Evolutionary conservation across 257 asterid species (phyloP).

Genomic region (Lantana camara): DNA sequence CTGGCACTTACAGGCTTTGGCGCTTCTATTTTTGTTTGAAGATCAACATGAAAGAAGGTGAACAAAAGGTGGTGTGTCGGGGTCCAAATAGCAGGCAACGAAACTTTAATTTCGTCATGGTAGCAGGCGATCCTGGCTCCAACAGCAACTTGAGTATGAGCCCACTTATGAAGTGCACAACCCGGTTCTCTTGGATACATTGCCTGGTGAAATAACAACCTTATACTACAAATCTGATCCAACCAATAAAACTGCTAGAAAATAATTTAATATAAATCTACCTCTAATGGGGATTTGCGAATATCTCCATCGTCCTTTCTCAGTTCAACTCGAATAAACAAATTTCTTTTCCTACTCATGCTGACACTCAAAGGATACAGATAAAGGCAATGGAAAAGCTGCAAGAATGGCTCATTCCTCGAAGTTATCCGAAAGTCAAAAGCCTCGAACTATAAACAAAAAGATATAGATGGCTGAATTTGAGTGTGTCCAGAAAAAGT

Average conservation of each 20-base stretch:
- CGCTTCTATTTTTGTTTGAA: slow-evolving; percentile 93
- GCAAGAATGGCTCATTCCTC: slow-evolving; percentile 97
- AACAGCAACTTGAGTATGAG: slow-evolving; percentile 91
- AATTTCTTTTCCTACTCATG: slow-evolving; percentile 91
- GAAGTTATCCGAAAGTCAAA: slow-evolving; percentile 96
- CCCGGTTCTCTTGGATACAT: slow-evolving; percentile 90
- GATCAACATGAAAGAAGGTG: slow-evolving; percentile 95
- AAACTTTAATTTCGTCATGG: slow-evolving; percentile 97
- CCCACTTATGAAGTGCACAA: slow-evolving; percentile 69
- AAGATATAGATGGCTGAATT: slow-evolving; percentile 1
- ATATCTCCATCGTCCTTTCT: slow-evolving; percentile 86
- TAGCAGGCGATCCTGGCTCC: slow-evolving; percentile 94
- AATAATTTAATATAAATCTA: slow-evolving; percentile 40
- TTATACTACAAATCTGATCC: slow-evolving; percentile 30
- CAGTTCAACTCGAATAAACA: slow-evolving; percentile 94
- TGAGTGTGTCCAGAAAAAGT: slow-evolving; percentile 18
- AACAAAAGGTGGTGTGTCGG: slow-evolving; percentile 95
- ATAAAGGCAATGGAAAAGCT: slow-evolving; percentile 97
- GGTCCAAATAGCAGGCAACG: slow-evolving; percentile 93
- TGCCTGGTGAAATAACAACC: slow-evolving; percentile 56
- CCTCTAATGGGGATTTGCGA: slow-evolving; percentile 85
- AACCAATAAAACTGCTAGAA: slow-evolving; percentile 30
- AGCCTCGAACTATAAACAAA: slow-evolving; percentile 80
- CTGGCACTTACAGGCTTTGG: slow-evolving; percentile 87
- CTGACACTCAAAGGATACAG: slow-evolving; percentile 88